These are phyloP conservation scores for Myriosclerotinia duriaeana DNA, from an alignment of 2,329 filamentous ascomycete genomes.

Conservation along the genomic window DNA sequence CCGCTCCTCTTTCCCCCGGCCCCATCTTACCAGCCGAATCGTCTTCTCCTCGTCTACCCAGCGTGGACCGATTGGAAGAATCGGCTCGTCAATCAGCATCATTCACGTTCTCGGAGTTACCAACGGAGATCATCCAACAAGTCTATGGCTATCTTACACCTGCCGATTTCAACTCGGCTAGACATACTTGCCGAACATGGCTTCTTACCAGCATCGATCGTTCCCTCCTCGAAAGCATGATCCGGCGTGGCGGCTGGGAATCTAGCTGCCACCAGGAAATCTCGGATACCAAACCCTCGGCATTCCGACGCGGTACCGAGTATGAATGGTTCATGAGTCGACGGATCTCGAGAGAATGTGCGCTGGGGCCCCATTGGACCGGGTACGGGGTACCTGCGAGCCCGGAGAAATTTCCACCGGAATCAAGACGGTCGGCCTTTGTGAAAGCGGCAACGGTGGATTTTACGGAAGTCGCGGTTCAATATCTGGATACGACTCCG, in stretches of 20 bases:
- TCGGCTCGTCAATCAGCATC: conserved; percentile 27
- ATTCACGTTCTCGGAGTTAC: conserved; percentile 27
- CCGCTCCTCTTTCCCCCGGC: conserved; percentile 24
- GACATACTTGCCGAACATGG: conserved; percentile 60
- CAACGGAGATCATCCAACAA: conserved; percentile 44
- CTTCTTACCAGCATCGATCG: conserved; percentile 56
- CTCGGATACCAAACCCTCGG: conserved; percentile 13
- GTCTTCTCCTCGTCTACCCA: conserved; percentile 12
- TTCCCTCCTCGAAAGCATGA: conserved; percentile 51
- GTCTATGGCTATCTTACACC: conserved; percentile 43
- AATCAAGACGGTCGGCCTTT: conserved; percentile 37
- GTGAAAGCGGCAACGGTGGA: conserved; percentile 42
- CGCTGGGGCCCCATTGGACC: conserved; percentile 39
- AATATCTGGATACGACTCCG: conserved; percentile 31
- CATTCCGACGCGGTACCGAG: conserved; percentile 25
- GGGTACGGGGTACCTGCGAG: conserved; percentile 34
- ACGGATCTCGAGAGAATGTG: conserved; percentile 46
- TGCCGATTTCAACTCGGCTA: conserved; percentile 56
- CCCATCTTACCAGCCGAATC: conserved; percentile 25
- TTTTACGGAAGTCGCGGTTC: conserved; percentile 42
- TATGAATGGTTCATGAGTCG: conserved; percentile 45
- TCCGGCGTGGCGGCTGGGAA: conserved; percentile 57
- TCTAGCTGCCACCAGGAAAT: conserved; percentile 40
- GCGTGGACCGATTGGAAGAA: conserved; percentile 26
- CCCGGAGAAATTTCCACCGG: neutral